Conservation (phyloP, 2,329 filamentous ascomycete species). For the Rutstroemia sp. region DNA sequence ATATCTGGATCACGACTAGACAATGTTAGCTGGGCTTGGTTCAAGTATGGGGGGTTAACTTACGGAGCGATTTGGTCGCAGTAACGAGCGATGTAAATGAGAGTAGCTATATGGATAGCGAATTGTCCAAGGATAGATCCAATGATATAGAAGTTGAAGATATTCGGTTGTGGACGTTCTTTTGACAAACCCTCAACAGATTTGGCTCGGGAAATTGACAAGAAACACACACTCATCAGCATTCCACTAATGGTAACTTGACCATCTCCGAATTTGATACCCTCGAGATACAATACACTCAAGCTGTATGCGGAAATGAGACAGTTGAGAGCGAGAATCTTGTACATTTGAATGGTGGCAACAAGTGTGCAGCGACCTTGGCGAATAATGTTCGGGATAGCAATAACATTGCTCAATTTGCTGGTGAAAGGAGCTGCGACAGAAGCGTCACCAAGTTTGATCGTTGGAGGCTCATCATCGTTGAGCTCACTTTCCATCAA, state of each 20-base stretch:
- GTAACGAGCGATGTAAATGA: conserved; percentile 88
- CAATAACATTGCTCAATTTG: conserved; percentile 93
- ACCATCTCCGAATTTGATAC: conserved; percentile 97
- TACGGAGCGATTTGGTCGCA: conserved; percentile 83
- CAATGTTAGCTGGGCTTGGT: conserved; percentile 17
- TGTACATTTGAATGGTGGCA: conserved; percentile 99
- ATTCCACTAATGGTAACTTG: conserved; percentile 98
- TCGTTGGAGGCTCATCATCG: conserved; percentile 81
- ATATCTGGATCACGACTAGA: conserved; percentile 51
- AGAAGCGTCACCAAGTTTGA: conserved; percentile 95
- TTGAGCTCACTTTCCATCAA: conserved; percentile 90
- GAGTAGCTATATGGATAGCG: conserved; percentile 84
- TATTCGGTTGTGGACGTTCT: conserved; percentile 95
- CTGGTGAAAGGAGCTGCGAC: conserved; percentile 96
- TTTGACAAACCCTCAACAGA: conserved; percentile 93
- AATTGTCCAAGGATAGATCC: conserved; percentile 96
- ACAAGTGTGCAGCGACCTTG: conserved; percentile 97
- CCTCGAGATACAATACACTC: conserved; percentile 91
- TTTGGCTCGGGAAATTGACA: conserved; percentile 96
- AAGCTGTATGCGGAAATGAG: conserved; percentile 96
- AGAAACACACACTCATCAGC: conserved; percentile 99
- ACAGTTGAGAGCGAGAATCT: conserved; percentile 96
- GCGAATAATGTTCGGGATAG: conserved; percentile 95
- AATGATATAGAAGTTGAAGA: conserved; percentile 99
- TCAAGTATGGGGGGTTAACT: conserved; percentile 33